phyloP scores from a whole-genome alignment of 2,329 filamentous ascomycete species.

The Xylariaceae sp. region DNA sequence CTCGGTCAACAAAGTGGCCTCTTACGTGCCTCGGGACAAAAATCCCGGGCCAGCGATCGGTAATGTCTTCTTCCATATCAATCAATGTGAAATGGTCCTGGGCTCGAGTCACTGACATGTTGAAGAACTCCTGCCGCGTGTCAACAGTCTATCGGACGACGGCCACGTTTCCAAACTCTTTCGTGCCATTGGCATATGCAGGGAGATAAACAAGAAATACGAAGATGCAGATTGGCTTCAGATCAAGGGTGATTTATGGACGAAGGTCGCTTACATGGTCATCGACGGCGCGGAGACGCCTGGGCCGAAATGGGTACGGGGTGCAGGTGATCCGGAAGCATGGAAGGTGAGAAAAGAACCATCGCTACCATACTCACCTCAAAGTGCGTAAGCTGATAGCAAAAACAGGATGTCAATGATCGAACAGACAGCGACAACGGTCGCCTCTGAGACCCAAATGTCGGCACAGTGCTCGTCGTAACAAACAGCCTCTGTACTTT shows the following conservation, averaged over 20 bases:
- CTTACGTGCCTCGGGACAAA: slow-evolving; percentile 51
- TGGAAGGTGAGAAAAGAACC: slow-evolving; percentile 47
- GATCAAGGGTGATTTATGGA: slow-evolving; percentile 56
- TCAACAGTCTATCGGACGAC: slow-evolving; percentile 60
- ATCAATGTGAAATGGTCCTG: not conserved
- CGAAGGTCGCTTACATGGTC: slow-evolving; percentile 55
- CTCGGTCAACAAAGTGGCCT: slow-evolving; percentile 51
- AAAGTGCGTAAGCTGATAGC: no score
- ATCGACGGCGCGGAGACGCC: slow-evolving; percentile 56
- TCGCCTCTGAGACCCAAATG: not conserved
- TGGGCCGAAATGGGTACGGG: slow-evolving; percentile 55
- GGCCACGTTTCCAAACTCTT: slow-evolving; percentile 77
- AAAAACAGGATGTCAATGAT: no score
- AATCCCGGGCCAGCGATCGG: slow-evolving; percentile 34
- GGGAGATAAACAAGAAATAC: slow-evolving; percentile 43
- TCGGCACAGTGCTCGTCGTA: no score
- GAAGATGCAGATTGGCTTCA: slow-evolving; percentile 42
- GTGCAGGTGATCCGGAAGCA: slow-evolving; percentile 59
- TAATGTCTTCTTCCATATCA: slow-evolving; percentile 26
- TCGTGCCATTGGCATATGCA: slow-evolving; percentile 63
- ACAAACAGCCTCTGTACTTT: no score
- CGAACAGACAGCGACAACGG: not conserved
- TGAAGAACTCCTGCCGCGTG: slow-evolving; percentile 40
- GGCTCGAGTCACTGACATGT: not conserved
- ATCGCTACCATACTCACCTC: not conserved